Conservation (phyloP, 2,329 filamentous ascomycete genomes). For the Cytospora chrysosperma region DNA sequence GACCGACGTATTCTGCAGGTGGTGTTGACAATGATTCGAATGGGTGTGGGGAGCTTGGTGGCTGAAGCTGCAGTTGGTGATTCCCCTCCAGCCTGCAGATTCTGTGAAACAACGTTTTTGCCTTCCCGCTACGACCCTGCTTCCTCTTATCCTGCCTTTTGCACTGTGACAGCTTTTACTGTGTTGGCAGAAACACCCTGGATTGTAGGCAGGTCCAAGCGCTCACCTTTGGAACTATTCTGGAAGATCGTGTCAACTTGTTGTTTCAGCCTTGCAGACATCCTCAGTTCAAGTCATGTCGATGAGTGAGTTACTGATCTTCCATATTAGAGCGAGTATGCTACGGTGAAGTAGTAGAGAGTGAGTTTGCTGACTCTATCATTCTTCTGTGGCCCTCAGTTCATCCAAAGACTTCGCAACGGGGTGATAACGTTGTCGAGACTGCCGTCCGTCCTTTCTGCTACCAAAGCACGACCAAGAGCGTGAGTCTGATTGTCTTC, state of each 20-base stretch:
- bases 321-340: too few species aligned
- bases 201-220: slow-evolving; percentile 21
- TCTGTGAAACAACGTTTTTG: slow-evolving; percentile 28
- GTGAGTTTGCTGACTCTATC: not conserved
- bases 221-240: slow-evolving; percentile 17
- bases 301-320: slow-evolving; percentile 8
- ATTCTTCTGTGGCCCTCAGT: not conserved
- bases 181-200: slow-evolving; percentile 22
- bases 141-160: slow-evolving; percentile 19
- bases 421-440: slow-evolving; percentile 9
- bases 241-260: too few species aligned
- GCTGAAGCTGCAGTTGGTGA: not conserved
- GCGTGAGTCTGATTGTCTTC: not conserved
- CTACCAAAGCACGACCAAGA: slow-evolving; percentile 15
- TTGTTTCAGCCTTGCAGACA: slow-evolving; percentile 17
- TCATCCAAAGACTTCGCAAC: slow-evolving; percentile 25
- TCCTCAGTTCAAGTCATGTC: slow-evolving; percentile 18
- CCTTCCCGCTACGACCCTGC: slow-evolving; percentile 14
- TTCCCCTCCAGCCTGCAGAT: slow-evolving; percentile 25
- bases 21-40: not conserved
- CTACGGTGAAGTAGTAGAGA: not conserved
- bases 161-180: slow-evolving; percentile 7
- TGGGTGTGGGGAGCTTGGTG: not conserved
- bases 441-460: not conserved
- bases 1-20: not conserved